Base-by-base conservation (phyloP, 2,329 filamentous ascomycete species). In the Pseudogymnoascus sp. region DNA sequence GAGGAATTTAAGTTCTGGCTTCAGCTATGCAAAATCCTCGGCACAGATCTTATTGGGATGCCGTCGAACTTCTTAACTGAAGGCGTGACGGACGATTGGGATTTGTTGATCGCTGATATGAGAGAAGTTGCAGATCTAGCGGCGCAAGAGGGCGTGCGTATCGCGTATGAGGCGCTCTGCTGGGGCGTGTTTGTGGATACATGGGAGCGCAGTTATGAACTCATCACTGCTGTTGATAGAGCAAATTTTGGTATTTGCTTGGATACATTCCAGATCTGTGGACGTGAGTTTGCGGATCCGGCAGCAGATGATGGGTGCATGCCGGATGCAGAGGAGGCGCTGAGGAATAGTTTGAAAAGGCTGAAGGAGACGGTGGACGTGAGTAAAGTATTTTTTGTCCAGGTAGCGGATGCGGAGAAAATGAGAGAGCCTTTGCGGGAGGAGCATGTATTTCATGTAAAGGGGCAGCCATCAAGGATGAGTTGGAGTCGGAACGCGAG, bases 251-350 rank as follows among this genome's bases (percentile, higher is more conserved):
- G 89, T 6, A 77, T 91, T 42, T 91, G 88, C 70, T 78, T 92
- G 23, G 89, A 92, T 73, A 90, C 86, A 0, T 92, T 91, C 76
- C 90, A 92, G 73, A 88, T 92, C 64, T 83, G 88, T 0, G 89
- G 84, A 0, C 77, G 85, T 5, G 82, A 90, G 64, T 92, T 84
- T 67, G 89, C 86, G 0, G 88, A 92, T 69, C 89, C 89, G 0
- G 74, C 83, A 0, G 73, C 79, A 0, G 66, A 75, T 7, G 62
- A 65, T 23, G 70, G 70, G 3, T 70, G 65, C n/a, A 40, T 66
- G 6, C 63, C 63, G 4, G 64, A 70, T 62, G 70, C 70, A 3
- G 66, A 71, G 2, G 74, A 76, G 4, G 81, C 79, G 0, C 78
- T 89, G 1, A 72, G 74, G 6, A 75, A 76, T 53, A 69, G 66